Percentiles rank a stretch among this genome's conserved stretches.
Conservation (phyloP, 1,139 yeast genomes). For the Kluyveromyces sp. region DNA sequence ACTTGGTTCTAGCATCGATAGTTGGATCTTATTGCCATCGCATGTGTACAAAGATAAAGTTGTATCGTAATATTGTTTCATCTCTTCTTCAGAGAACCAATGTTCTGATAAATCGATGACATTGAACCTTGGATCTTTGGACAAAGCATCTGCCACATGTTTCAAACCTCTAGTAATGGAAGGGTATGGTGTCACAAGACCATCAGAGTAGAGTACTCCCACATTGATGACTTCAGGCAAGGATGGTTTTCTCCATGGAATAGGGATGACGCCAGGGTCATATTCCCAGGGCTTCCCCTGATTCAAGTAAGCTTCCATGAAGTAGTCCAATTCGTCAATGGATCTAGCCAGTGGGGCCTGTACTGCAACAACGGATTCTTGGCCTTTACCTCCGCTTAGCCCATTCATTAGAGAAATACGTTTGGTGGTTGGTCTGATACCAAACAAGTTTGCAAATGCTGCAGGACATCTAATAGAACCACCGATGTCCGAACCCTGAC, state of each 20-base stretch:
- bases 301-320: constrained; percentile 54
- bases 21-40: constrained; percentile 56
- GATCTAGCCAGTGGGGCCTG: constrained; percentile 58
- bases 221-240: constrained; percentile 40
- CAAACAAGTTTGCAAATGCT: constrained; percentile 60
- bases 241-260: constrained; percentile 50
- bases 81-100: constrained; percentile 21
- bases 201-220: constrained; percentile 42
- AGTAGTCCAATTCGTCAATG: constrained; percentile 56
- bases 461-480: constrained; percentile 76
- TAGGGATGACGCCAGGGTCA: constrained; percentile 45
- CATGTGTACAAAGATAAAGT: constrained; percentile 32
- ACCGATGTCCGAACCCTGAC: constrained; percentile 62
- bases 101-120: constrained; percentile 35
- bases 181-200: constrained; percentile 48
- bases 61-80: constrained; percentile 36
- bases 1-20: constrained; percentile 44
- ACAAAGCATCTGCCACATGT: constrained; percentile 37
- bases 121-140: constrained; percentile 46
- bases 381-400: constrained; percentile 43
- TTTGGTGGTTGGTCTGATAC: constrained; percentile 62
- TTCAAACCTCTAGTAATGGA: constrained; percentile 47
- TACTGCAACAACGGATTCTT: constrained; percentile 41
- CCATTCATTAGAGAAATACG: constrained; percentile 50
- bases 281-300: constrained; percentile 56